These are phyloP conservation scores for Cladophialophora immunda DNA, from an alignment of 2,329 filamentous ascomycete species.

Conservation along the genomic window DNA sequence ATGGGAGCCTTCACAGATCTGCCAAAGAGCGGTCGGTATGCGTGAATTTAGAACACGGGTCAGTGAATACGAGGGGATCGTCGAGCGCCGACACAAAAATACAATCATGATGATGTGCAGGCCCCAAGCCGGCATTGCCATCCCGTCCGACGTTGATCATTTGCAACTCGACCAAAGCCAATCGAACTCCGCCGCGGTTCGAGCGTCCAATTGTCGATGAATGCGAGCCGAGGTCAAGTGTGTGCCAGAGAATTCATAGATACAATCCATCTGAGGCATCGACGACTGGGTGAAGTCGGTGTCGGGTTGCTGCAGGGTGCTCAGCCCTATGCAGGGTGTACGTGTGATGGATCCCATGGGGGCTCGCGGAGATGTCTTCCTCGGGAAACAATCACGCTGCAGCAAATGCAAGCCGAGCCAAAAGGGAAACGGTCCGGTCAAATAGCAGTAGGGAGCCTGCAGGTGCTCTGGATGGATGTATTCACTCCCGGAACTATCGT, in stretches of 20 bases:
- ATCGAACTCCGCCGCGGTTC: neutral
- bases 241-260: neutral
- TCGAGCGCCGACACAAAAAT: conserved; percentile 15
- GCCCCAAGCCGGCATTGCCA: conserved; percentile 6
- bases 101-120: conserved; percentile 7
- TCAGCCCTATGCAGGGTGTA: conserved; percentile 10
- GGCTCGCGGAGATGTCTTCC: neutral
- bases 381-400: neutral
- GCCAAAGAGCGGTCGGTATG: conserved; percentile 5
- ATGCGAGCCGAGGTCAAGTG: neutral
- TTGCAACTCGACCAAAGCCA: conserved; percentile 1
- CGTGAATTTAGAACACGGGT: conserved; percentile 5
- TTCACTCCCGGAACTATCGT: neutral
- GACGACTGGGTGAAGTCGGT: neutral
- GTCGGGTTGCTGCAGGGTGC: neutral
- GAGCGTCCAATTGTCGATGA: neutral
- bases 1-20: neutral
- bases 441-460: neutral
- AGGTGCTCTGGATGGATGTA: neutral
- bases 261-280: neutral
- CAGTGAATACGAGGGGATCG: conserved; percentile 3
- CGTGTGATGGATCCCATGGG: neutral
- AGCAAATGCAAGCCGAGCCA: neutral
- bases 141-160: neutral
- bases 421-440: neutral